Percentiles rank a stretch among this genome's conserved stretches.
Conservation (phyloP, 495 filamentous ascomycete species). For the Choiromyces venosus region DNA sequence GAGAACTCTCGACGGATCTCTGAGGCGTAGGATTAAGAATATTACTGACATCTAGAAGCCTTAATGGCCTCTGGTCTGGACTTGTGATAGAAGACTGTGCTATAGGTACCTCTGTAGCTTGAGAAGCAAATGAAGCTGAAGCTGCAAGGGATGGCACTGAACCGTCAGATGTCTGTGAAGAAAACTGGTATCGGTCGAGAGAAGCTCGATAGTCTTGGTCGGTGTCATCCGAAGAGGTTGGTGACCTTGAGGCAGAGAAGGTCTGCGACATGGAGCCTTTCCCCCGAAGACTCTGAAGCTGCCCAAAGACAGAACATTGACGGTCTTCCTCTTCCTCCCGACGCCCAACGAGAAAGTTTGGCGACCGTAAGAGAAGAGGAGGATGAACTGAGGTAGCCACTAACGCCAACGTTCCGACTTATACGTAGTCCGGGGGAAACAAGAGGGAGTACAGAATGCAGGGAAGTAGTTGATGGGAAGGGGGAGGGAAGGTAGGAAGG, state of each 20-base stretch:
- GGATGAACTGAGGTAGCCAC: constrained; percentile 40
- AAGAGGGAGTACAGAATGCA: constrained; percentile 11
- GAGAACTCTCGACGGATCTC: constrained; percentile 36
- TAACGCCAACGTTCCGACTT: constrained; percentile 42
- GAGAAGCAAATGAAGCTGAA: constrained; percentile 30
- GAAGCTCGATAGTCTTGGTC: constrained; percentile 32
- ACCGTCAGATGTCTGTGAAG: constrained; percentile 34
- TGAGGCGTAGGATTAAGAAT: constrained; percentile 40
- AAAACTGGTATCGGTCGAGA: constrained; percentile 24
- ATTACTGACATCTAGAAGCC: constrained; percentile 38
- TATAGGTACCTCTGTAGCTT: constrained; percentile 26
- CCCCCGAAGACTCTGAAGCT: constrained; percentile 39
- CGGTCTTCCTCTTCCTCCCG: constrained; percentile 42
- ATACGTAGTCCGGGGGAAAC: constrained; percentile 22
- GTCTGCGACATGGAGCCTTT: constrained; percentile 42
- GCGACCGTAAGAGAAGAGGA: constrained; percentile 43
- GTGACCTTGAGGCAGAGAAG: constrained; percentile 39
- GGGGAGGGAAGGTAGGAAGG: background rate
- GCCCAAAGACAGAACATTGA: constrained; percentile 40
- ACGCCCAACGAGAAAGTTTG: constrained; percentile 40
- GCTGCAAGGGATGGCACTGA: constrained; percentile 33
- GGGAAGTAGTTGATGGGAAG: background rate
- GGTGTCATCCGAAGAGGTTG: constrained; percentile 39
- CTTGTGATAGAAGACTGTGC: constrained; percentile 30
- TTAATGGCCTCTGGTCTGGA: constrained; percentile 34